phyloP scores from a whole-genome alignment of 805 yeast genomes.

The Maudiozyma bulderi region DNA sequence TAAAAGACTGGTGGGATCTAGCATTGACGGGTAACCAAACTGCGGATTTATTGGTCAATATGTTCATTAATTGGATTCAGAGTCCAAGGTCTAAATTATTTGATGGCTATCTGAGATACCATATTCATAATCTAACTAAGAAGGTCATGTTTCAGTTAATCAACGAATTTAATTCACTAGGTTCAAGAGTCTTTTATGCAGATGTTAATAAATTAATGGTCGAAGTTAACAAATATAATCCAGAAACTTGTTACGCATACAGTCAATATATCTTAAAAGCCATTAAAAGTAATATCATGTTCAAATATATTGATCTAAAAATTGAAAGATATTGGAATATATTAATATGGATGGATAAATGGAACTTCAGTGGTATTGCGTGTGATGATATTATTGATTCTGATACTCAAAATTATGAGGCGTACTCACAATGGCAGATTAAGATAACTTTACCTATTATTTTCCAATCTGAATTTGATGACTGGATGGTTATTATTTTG shows the following conservation, averaged over 20 bases:
- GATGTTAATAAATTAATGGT: conserved; percentile 65
- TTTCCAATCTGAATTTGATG: conserved; percentile 74
- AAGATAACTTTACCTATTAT: conserved; percentile 62
- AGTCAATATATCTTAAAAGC: conserved; percentile 76
- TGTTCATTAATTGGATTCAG: conserved; percentile 80
- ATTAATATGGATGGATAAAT: conserved; percentile 91
- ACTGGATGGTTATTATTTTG: conserved; percentile 72
- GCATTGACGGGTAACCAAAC: conserved; percentile 57
- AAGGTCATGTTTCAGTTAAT: conserved; percentile 73
- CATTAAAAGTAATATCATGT: conserved; percentile 69
- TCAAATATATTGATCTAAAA: conserved; percentile 67
- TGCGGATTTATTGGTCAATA: conserved; percentile 78
- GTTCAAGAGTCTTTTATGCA: conserved; percentile 73
- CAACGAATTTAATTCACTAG: conserved; percentile 66
- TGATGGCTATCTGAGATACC: conserved; percentile 73
- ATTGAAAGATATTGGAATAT: conserved; percentile 83
- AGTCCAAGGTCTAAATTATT: conserved; percentile 62
- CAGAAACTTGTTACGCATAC: conserved; percentile 83
- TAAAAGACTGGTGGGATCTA: conserved; percentile 90
- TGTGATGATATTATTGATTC: conserved; percentile 31
- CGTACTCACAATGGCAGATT: conserved; percentile 69
- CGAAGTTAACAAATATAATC: conserved; percentile 64
- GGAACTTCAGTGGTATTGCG: conserved; percentile 71
- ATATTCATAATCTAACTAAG: conserved; percentile 76
- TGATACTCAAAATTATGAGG: conserved; percentile 31